Conservation (phyloP, 768 basidiomycete species). For the Macrocybe gigantea region DNA sequence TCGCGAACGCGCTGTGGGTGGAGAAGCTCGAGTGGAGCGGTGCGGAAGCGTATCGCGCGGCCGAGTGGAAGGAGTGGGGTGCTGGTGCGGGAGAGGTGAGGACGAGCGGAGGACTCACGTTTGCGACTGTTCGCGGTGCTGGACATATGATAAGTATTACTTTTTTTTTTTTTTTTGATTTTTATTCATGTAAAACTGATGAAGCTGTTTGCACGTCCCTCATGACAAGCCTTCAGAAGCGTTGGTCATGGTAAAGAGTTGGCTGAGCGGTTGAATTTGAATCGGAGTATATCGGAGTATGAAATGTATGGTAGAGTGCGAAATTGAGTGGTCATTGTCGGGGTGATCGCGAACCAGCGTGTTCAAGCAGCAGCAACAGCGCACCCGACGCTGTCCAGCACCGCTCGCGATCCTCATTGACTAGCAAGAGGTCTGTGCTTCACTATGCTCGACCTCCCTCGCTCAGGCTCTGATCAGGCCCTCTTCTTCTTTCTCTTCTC, state of each 20-base stretch:
- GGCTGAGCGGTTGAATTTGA: slow-evolving; percentile 35
- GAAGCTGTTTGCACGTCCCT: slow-evolving; percentile 40
- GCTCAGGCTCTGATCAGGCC: slow-evolving; percentile 67
- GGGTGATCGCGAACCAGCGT: slow-evolving; percentile 61
- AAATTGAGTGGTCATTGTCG: slow-evolving; percentile 14
- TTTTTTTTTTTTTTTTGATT: slow-evolving; percentile 4
- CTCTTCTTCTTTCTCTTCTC: slow-evolving; percentile 53
- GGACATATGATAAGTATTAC: slow-evolving; percentile 51
- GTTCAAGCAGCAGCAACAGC: slow-evolving; percentile 36
- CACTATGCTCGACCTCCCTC: slow-evolving; percentile 83
- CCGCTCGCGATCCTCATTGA: slow-evolving; percentile 38
- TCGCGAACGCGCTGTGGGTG: slow-evolving; percentile 75
- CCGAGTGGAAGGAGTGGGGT: slow-evolving; percentile 56
- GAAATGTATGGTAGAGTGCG: slow-evolving; percentile 20
- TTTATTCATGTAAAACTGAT: slow-evolving; percentile 6
- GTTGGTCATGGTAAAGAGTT: slow-evolving; percentile 56
- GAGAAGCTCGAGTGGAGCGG: slow-evolving; percentile 72
- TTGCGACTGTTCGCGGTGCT: slow-evolving; percentile 34
- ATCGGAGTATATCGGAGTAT: slow-evolving; percentile 33
- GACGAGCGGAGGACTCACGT: slow-evolving; percentile 26
- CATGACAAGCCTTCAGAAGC: slow-evolving; percentile 65
- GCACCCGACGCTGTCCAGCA: slow-evolving; percentile 36
- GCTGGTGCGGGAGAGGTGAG: slow-evolving; percentile 43
- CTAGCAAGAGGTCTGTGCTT: slow-evolving; percentile 82
- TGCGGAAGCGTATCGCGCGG: slow-evolving; percentile 38